These are phyloP conservation scores for Solanum chiquidenum DNA, from an alignment of 257 asterid species.

Conservation along the genomic window DNA sequence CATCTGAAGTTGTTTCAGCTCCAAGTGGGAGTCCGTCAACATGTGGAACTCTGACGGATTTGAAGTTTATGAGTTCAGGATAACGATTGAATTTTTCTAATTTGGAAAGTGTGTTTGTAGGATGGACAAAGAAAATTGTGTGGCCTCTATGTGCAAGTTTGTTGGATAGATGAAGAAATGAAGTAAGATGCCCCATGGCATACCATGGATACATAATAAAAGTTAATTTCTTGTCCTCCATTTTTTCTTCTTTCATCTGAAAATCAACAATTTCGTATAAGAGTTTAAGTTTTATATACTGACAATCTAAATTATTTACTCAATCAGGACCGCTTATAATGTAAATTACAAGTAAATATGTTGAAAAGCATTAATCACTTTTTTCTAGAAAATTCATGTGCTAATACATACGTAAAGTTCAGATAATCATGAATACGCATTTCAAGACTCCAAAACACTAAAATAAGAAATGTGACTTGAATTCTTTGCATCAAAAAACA, in stretches of 20 bases:
- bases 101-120: slow-evolving; percentile 20
- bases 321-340: no score
- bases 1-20: slow-evolving; percentile 36
- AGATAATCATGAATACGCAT: neutral
- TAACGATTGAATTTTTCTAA: slow-evolving; percentile 25
- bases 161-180: slow-evolving; percentile 45
- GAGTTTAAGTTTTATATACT: neutral
- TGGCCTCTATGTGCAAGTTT: slow-evolving; percentile 43
- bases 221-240: slow-evolving; percentile 3
- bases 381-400: neutral
- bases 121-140: slow-evolving; percentile 28
- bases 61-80: slow-evolving; percentile 18
- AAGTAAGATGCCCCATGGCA: slow-evolving; percentile 51
- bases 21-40: slow-evolving; percentile 35
- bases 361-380: neutral
- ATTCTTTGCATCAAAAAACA: no score
- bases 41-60: slow-evolving; percentile 22
- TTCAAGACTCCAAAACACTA: neutral
- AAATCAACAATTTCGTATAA: neutral
- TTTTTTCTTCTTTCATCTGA: neutral
- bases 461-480: neutral
- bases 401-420: rapidly evolving
- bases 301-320: no score
- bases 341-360: no score
- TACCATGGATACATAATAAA: slow-evolving; percentile 52